Conservation (phyloP, 2,329 filamentous ascomycete genomes). For the Waltergamsia citrina region DNA sequence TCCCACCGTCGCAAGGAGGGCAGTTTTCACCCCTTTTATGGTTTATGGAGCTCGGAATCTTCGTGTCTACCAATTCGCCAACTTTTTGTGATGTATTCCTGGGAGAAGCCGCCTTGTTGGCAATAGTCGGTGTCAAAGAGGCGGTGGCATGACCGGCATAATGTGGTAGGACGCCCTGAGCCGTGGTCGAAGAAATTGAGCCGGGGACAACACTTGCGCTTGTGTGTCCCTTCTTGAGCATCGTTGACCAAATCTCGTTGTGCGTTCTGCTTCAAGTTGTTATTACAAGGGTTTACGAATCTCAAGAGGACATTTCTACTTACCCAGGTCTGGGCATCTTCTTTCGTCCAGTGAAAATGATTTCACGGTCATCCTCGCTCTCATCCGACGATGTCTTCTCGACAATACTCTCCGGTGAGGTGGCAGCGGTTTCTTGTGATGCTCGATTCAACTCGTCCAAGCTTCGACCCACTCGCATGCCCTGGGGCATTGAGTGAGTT, state of each 20-base stretch:
- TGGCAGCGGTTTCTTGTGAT: constrained; percentile 5
- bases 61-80: constrained; percentile 11
- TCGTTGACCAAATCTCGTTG: constrained; percentile 37
- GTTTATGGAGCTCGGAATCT: constrained; percentile 8
- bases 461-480: constrained; percentile 12
- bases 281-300: background rate
- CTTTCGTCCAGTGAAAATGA: constrained; percentile 28
- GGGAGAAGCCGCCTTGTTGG: constrained; percentile 23
- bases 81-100: constrained; percentile 17
- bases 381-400: constrained; percentile 17
- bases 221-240: constrained; percentile 42
- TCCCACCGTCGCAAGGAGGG: constrained; percentile 17
- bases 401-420: constrained; percentile 7
- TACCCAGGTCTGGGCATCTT: constrained; percentile 18
- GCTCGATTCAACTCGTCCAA: constrained; percentile 17
- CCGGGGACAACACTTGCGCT: constrained; percentile 35
- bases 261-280: constrained; percentile 20
- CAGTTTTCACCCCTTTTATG: constrained; percentile 36
- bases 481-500: background rate
- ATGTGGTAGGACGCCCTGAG: constrained; percentile 43
- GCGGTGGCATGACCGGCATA: constrained; percentile 43
- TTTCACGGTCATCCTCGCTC: constrained; percentile 20
- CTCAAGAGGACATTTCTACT: constrained; percentile 10
- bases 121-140: constrained; percentile 34
- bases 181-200: constrained; percentile 42